phyloP scores from a whole-genome alignment of 345 rosid species.

The Linum trigynum region DNA sequence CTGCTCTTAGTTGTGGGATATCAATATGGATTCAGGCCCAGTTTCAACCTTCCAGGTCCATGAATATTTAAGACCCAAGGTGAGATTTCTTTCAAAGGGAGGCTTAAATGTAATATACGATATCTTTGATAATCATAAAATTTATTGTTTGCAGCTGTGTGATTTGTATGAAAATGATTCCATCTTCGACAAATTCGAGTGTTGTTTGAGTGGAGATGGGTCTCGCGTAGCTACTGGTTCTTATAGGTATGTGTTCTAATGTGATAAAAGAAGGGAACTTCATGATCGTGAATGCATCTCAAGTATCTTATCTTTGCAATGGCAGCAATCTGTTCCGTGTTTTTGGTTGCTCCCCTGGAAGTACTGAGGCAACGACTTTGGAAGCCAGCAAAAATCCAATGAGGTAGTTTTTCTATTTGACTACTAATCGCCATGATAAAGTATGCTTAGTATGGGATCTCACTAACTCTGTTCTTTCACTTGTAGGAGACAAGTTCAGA shows the following conservation, averaged over 20 bases:
- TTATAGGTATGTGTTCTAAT: constrained; percentile 36
- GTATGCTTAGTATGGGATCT: neutral
- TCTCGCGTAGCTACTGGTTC: constrained; percentile 62
- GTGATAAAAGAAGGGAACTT: neutral
- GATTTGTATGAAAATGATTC: constrained; percentile 66
- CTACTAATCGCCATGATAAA: constrained; percentile 4
- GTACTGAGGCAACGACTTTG: constrained; percentile 42
- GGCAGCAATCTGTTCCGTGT: constrained; percentile 62
- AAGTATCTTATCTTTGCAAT: constrained; percentile 8
- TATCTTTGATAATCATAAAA: constrained; percentile 12
- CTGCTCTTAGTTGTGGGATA: constrained; percentile 65
- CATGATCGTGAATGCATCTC: constrained; percentile 9
- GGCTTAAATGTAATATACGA: neutral
- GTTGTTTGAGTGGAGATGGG: constrained; percentile 56
- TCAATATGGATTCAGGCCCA: constrained; percentile 70
- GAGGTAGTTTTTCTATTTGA: constrained; percentile 31
- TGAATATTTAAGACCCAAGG: constrained; percentile 79
- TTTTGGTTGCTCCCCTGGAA: constrained; percentile 50
- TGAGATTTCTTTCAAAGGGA: constrained; percentile 17
- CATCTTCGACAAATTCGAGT: constrained; percentile 56
- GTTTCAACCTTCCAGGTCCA: constrained; percentile 91
- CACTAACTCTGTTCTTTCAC: neutral
- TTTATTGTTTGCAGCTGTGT: constrained; percentile 32
- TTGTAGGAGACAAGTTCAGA: constrained; percentile 41
- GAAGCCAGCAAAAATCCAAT: constrained; percentile 65